These are phyloP conservation scores for Pleurotus sapidus DNA, from an alignment of 768 basidiomycete genomes.

Conservation along the genomic window DNA sequence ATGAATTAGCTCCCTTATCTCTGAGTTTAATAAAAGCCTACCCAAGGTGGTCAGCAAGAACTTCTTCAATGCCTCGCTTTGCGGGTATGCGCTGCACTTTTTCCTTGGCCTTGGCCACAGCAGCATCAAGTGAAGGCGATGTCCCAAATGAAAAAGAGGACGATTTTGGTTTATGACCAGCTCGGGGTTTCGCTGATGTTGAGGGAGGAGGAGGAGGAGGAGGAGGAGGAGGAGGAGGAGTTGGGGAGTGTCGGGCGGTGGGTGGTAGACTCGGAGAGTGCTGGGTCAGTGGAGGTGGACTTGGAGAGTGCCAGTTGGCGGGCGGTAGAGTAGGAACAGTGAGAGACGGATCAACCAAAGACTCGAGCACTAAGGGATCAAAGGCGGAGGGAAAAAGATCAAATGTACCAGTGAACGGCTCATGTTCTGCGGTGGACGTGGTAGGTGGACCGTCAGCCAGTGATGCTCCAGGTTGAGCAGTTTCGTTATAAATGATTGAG, in stretches of 20 bases:
- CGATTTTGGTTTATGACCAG: not conserved
- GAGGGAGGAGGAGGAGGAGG: not conserved
- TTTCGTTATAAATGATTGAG: constrained; percentile 5
- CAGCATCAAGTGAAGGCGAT: not conserved
- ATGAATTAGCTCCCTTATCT: not conserved
- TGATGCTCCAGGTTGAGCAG: too few relatives aligned
- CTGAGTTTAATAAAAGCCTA: not conserved
- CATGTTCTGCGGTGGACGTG: not conserved
- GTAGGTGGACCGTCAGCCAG: not conserved
- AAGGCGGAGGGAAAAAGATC: not conserved
- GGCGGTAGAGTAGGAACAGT: too few relatives aligned
- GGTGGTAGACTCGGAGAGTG: too few relatives aligned
- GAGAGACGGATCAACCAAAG: too few relatives aligned
- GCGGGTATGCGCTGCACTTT: not conserved
- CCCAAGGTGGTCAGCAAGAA: not conserved
- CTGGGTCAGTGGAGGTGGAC: too few relatives aligned
- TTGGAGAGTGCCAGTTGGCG: too few relatives aligned
- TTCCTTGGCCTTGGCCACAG: not conserved
- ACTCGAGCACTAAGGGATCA: too few relatives aligned
- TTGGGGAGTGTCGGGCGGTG: not conserved
- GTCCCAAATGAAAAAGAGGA: not conserved
- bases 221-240: not conserved
- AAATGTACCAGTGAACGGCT: not conserved
- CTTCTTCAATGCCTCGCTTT: not conserved
- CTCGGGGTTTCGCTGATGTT: not conserved